These are phyloP conservation scores for Asclepias syriaca DNA, from an alignment of 257 asterid genomes.

Conservation along the genomic window DNA sequence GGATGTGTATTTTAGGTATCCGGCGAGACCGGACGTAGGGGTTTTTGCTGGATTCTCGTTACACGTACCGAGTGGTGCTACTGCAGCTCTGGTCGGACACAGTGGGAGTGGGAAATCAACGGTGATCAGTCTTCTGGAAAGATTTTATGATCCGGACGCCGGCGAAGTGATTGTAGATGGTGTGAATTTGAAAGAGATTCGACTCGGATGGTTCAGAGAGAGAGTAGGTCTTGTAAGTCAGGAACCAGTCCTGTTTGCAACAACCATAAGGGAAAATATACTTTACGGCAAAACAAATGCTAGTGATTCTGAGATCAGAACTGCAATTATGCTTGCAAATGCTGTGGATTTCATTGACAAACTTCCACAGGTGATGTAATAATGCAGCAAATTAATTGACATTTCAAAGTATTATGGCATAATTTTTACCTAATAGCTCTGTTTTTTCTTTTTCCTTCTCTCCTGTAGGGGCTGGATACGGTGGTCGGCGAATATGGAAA, in stretches of 20 bases:
- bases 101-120: constrained; percentile 91
- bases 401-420: no score
- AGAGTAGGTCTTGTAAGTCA: constrained; percentile 72
- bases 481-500: constrained; percentile 83
- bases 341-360: constrained; percentile 67
- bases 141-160: constrained; percentile 68
- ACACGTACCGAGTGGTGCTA: constrained; percentile 39
- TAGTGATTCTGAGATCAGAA: constrained; percentile 52
- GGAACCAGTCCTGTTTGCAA: constrained; percentile 57
- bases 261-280: constrained; percentile 51
- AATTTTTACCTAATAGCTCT: no score
- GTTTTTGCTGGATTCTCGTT: constrained; percentile 56
- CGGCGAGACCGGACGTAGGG: constrained; percentile 63
- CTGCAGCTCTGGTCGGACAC: constrained; percentile 70
- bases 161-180: constrained; percentile 61
- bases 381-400: not conserved
- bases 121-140: constrained; percentile 51
- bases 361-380: constrained; percentile 43
- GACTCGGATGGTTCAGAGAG: constrained; percentile 48
- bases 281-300: constrained; percentile 62
- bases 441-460: not conserved
- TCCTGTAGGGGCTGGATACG: constrained; percentile 60
- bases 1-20: constrained; percentile 56
- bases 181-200: constrained; percentile 36
- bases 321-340: constrained; percentile 65